Base-by-base conservation (phyloP, 352 stramenopile genomes). In the Pythium biforme region DNA sequence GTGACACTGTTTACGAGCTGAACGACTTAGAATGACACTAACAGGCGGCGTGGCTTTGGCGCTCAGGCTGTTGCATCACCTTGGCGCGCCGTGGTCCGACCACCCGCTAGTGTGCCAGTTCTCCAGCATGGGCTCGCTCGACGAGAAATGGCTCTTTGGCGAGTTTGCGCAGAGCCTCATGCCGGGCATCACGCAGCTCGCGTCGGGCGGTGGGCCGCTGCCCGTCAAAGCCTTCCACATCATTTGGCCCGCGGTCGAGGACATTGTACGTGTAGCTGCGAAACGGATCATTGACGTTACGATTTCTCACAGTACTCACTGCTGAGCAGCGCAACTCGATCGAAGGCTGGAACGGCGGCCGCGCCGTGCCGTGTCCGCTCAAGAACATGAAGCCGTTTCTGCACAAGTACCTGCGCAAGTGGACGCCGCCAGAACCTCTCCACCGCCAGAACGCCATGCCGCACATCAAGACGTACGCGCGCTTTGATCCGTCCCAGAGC, bases 381-480 rank as follows among this genome's bases (percentile, higher is more conserved):
- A 94, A 94, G 58, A 94, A 94, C 61, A 88, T 94, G 75, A 94
- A 94, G 60, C 66, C 83, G 6, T 94, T 94, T 60, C 64, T 94
- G 37, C 86, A 94, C 74, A 92, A 91, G 46, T 92, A 90, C 59
- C 64, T 94, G 19, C 73, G 86, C 48, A 89, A 87, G 49, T 94
- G 86, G 86, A 79, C 74, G 19, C 86, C 86, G 19, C 80, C 81
- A 0, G 12, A 51, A 1, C 41, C 37, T 26, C 58, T 94, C 26
- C 73, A 90, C 37, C 86, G 86, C 3, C 72, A 90, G 62, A 88
- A 86, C 29, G 86, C 79, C 6, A 92, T 94, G 83, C 86, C 86
- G 12, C 86, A 94, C 58, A 92, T 92, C 66, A 94, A 94, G 64
- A 80, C 77, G 31, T 92, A 90, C 48, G 80, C 81, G 26, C 80